A percentile compares a stretch with the other conserved stretches of the same genome.
Evolutionary conservation across 495 filamentous ascomycete species (phyloP).

Genomic region (Podospora conica): DNA sequence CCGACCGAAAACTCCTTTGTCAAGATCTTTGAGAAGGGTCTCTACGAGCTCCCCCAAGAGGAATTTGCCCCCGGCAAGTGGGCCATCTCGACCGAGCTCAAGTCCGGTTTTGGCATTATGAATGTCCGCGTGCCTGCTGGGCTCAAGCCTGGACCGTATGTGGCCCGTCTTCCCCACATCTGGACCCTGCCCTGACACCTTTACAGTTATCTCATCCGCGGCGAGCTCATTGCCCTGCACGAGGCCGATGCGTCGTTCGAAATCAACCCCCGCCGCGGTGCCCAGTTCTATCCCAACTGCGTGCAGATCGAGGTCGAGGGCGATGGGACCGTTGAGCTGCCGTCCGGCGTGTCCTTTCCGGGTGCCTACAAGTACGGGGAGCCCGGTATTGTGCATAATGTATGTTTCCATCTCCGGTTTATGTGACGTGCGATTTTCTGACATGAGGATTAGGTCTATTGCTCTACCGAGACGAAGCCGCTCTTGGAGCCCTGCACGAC

Average conservation of each 20-base stretch:
- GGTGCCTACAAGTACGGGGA: slow-evolving; percentile 31
- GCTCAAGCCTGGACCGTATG: slow-evolving; percentile 38
- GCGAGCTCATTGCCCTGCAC: slow-evolving; percentile 45
- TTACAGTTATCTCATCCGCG: slow-evolving; percentile 37
- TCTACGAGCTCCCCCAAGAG: slow-evolving; percentile 23
- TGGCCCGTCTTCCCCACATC: neutral
- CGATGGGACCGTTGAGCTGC: slow-evolving; percentile 29
- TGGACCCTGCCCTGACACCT: neutral
- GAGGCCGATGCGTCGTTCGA: slow-evolving; percentile 32
- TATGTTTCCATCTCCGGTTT: slow-evolving; percentile 8
- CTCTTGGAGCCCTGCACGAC: slow-evolving; percentile 25
- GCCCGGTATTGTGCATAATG: slow-evolving; percentile 30
- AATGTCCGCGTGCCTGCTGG: slow-evolving; percentile 36
- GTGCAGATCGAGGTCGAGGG: slow-evolving; percentile 39
- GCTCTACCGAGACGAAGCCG: slow-evolving; percentile 23
- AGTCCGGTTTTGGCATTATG: slow-evolving; percentile 38
- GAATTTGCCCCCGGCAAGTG: slow-evolving; percentile 26
- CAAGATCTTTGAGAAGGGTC: slow-evolving; percentile 43
- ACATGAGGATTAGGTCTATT: slow-evolving; percentile 21
- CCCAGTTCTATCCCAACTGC: slow-evolving; percentile 44
- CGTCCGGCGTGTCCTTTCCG: slow-evolving; percentile 27
- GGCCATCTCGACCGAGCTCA: slow-evolving; percentile 37
- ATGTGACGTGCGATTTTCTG: neutral
- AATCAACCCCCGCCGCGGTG: slow-evolving; percentile 30
- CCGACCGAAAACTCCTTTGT: slow-evolving; percentile 39